phyloP scores from a whole-genome alignment of 345 rosid species.

The Euphorbia pulcherrima region DNA sequence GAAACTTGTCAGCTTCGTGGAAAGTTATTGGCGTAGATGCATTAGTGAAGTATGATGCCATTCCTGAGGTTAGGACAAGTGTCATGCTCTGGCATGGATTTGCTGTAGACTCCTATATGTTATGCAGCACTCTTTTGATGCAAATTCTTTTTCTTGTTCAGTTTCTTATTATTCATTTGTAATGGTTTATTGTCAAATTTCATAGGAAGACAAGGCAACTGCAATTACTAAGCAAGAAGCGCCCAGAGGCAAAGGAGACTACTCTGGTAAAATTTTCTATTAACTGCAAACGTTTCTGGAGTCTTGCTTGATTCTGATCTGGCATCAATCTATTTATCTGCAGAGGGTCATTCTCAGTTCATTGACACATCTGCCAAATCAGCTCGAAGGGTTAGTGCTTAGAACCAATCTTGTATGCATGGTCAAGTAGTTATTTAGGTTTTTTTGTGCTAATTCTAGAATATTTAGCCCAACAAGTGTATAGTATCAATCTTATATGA shows the following conservation, averaged over 20 bases:
- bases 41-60: slow-evolving; percentile 26
- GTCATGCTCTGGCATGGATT: slow-evolving; percentile 12
- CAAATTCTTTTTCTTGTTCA: slow-evolving; percentile 12
- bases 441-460: not conserved
- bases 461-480: slow-evolving; percentile 8
- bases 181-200: slow-evolving; percentile 21
- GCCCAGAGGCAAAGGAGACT: slow-evolving; percentile 35
- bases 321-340: slow-evolving; percentile 11
- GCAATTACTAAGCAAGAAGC: slow-evolving; percentile 33
- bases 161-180: slow-evolving; percentile 22
- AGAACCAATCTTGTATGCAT: slow-evolving; percentile 14
- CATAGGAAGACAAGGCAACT: slow-evolving; percentile 38
- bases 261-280: slow-evolving; percentile 29
- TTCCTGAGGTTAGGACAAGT: slow-evolving; percentile 45
- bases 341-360: slow-evolving; percentile 49
- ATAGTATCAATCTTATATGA: not conserved
- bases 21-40: slow-evolving; percentile 37
- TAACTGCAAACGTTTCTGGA: slow-evolving; percentile 18
- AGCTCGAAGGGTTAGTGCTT: slow-evolving; percentile 85
- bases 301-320: slow-evolving; percentile 23
- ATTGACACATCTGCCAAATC: slow-evolving; percentile 61
- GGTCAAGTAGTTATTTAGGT: not conserved
- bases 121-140: not conserved
- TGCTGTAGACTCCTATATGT: not conserved
- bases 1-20: slow-evolving; percentile 78